A percentile compares a stretch with the other conserved stretches of the same genome.
These are phyloP conservation scores for Geranium brycei DNA, from an alignment of 345 rosid species.

Conservation along the genomic window DNA sequence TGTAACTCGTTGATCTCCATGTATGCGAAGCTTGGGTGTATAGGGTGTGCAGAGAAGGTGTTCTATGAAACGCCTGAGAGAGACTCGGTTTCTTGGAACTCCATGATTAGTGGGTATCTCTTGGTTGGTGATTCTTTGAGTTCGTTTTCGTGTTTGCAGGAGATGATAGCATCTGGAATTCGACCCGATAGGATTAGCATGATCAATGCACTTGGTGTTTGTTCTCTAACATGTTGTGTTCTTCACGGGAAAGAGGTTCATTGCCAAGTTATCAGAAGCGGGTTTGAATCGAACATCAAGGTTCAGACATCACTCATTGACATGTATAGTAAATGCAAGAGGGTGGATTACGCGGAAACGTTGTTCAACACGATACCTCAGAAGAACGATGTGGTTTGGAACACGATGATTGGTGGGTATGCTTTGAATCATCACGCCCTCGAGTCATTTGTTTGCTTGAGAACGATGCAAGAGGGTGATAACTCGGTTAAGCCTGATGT, in stretches of 20 bases:
- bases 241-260: constrained; percentile 58
- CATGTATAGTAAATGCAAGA: constrained; percentile 53
- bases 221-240: constrained; percentile 25
- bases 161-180: constrained; percentile 32
- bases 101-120: constrained; percentile 56
- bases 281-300: constrained; percentile 39
- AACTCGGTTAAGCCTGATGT: constrained; percentile 36
- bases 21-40: constrained; percentile 41
- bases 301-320: constrained; percentile 51
- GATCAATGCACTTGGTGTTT: constrained; percentile 46
- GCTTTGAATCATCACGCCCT: constrained; percentile 19
- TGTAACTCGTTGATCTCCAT: constrained; percentile 54
- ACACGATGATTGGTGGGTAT: constrained; percentile 61
- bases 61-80: constrained; percentile 55
- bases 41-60: constrained; percentile 38
- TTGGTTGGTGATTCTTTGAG: constrained; percentile 33
- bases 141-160: constrained; percentile 29
- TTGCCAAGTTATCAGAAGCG: constrained; percentile 37
- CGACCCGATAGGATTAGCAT: constrained; percentile 38
- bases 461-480: constrained; percentile 32
- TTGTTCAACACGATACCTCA: constrained; percentile 27
- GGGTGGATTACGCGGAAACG: constrained; percentile 45
- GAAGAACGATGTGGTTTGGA: constrained; percentile 53
- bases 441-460: constrained; percentile 42
- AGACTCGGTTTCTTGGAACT: constrained; percentile 74